Evolutionary conservation across 176 grass and related monocot species (phyloP), one percentile per base, ranked within the genome.

Genomic region (Oryza australiensis): DNA sequence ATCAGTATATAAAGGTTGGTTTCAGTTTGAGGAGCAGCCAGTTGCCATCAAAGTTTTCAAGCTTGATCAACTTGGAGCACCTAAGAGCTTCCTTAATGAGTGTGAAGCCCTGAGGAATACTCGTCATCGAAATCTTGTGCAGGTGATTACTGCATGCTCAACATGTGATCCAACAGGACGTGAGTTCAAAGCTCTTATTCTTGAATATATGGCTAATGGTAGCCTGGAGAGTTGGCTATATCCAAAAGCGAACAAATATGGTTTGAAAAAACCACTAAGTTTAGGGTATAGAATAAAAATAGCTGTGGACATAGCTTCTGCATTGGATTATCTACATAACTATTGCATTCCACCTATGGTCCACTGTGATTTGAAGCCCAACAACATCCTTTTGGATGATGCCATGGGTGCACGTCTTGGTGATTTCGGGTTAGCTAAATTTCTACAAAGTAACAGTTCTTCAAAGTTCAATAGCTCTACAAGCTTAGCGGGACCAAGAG

Each of bases 181-280:
- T 64, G 87, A 89, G 23, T 89, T 90, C 38, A 90, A 80, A 26
- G 88, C 87, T 76, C 60, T 89, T n/a, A 26, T 89, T 15, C 73
- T 89, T 27, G 76, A 85, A 35, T 89, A 65, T 32, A 72, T 82
- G 64, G 8, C 49, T 7, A 89, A 89, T 32, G 87, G 87, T 38
- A 89, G 27, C 78, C 70, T 89, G 12, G 87, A 86, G n/a, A 82
- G 60, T 9, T 83, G 88, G 83, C 75, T 90, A 9, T 74, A 90
- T 74, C 71, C 71, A 33, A 67, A 73, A 63, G 23, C 40, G 73
- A 41, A 67, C 12, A 60, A 55, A 41, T 24, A 14, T 32, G 42
- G 26, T 10, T 22, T 30, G 1, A 1, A 22, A 60, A 30, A 9
- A 40, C 41, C 24, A 24, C 59, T 90, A 30, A 83, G 20, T 46